Conservation (phyloP, 495 filamentous ascomycete species). For the Parathielavia hyrcaniae region DNA sequence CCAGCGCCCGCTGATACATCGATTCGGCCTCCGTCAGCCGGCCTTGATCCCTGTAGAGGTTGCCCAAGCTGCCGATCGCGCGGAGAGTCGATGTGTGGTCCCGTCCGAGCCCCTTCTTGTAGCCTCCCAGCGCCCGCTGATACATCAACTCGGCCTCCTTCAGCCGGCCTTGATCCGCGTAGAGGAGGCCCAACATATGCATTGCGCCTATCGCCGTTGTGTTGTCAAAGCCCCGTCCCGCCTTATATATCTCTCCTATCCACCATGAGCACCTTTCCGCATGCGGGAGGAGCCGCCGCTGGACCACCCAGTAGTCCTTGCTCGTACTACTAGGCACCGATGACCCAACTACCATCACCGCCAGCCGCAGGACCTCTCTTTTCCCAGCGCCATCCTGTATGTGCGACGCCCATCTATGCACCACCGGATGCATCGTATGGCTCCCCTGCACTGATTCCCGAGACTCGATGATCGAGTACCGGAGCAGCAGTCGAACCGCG, state of each 20-base stretch:
- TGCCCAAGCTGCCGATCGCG: constrained; percentile 12
- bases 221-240: constrained; percentile 25
- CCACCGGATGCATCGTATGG: constrained; percentile 33
- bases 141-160: constrained; percentile 33
- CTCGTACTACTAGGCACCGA: constrained; percentile 15
- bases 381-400: constrained; percentile 18
- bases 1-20: too few species aligned
- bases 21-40: constrained; percentile 1
- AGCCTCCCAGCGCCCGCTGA: constrained; percentile 31
- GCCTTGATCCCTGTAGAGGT: constrained; percentile 29
- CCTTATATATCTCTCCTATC: constrained; percentile 29
- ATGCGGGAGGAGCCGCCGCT: constrained; percentile 29
- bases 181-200: constrained; percentile 30
- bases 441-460: constrained; percentile 20
- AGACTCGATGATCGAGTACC: constrained; percentile 32
- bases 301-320: constrained; percentile 20
- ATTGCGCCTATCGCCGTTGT: constrained; percentile 29
- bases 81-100: not conserved
- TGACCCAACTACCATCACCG: constrained; percentile 25
- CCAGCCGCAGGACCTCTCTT: constrained; percentile 19
- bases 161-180: constrained; percentile 24
- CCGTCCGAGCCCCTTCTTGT: not conserved
- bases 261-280: constrained; percentile 22
- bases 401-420: constrained; percentile 31
- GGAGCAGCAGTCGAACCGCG: constrained; percentile 25